These are phyloP conservation scores for Teratosphaeria gauchensis DNA, from an alignment of 2,329 filamentous ascomycete species.

Conservation along the genomic window DNA sequence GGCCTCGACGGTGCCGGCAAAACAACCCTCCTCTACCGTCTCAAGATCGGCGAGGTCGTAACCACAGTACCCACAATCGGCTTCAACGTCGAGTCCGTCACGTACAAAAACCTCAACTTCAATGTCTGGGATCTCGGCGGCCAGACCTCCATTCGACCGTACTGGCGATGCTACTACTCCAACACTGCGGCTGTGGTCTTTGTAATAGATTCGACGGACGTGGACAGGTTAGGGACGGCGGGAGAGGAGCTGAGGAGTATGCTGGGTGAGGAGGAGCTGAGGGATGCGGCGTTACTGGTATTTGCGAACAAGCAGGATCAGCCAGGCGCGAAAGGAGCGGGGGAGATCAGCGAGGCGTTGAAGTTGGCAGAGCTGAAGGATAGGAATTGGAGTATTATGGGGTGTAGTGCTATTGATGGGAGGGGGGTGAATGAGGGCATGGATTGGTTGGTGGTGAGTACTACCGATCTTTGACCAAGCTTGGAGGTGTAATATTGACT, in stretches of 20 bases:
- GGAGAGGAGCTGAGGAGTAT: slow-evolving; percentile 88
- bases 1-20: slow-evolving; percentile 93
- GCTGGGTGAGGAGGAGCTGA: slow-evolving; percentile 93
- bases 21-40: slow-evolving; percentile 88
- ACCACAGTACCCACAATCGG: slow-evolving; percentile 98
- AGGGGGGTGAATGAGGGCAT: slow-evolving; percentile 93
- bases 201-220: slow-evolving; percentile 96
- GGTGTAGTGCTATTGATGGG: slow-evolving; percentile 91
- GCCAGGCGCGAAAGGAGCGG: slow-evolving; percentile 89
- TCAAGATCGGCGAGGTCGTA: slow-evolving; percentile 96
- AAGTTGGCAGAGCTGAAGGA: slow-evolving; percentile 84
- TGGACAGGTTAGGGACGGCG: slow-evolving; percentile 85
- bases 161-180: slow-evolving; percentile 99
- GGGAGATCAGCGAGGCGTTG: slow-evolving; percentile 90
- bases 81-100: slow-evolving; percentile 98
- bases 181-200: slow-evolving; percentile 98
- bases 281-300: slow-evolving; percentile 82
- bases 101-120: slow-evolving; percentile 96
- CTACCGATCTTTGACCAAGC: neutral
- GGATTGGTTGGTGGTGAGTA: slow-evolving; percentile 89
- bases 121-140: slow-evolving; percentile 98
- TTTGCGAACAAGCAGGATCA: slow-evolving; percentile 99
- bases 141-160: slow-evolving; percentile 96
- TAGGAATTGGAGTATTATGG: slow-evolving; percentile 98
- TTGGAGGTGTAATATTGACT: neutral